phyloP scores from a whole-genome alignment of 768 basidiomycete genomes.

The Paxillus involutus region DNA sequence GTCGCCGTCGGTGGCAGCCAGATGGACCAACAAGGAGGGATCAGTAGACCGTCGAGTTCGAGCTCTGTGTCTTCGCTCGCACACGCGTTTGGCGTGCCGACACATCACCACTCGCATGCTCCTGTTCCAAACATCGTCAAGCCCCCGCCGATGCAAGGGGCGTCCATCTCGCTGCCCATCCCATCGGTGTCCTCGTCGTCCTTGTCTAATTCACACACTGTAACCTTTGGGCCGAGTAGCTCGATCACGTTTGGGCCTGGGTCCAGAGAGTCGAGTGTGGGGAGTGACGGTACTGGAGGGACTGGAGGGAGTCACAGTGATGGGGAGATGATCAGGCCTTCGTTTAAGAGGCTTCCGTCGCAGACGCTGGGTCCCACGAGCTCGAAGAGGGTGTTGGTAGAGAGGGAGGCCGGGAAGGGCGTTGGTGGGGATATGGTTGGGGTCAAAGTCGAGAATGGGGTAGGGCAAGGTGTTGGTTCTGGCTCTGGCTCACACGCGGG shows the following conservation, averaged over 20 bases:
- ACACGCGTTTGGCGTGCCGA: slow-evolving; percentile 37
- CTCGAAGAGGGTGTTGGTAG: slow-evolving; percentile 51
- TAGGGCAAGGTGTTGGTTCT: background rate
- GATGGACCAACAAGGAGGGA: slow-evolving; percentile 17
- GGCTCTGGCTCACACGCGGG: background rate
- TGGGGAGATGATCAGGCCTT: slow-evolving; percentile 45
- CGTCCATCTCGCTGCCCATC: slow-evolving; percentile 35
- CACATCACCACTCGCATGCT: slow-evolving; percentile 6
- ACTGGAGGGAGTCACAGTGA: slow-evolving; percentile 32
- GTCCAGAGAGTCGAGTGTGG: slow-evolving; percentile 31
- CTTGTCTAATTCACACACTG: slow-evolving; percentile 1
- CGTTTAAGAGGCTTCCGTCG: slow-evolving; percentile 73
- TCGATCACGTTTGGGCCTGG: slow-evolving; percentile 21
- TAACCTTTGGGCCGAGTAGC: slow-evolving; percentile 2
- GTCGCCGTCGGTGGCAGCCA: slow-evolving; percentile 1
- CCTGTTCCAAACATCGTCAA: slow-evolving; percentile 13
- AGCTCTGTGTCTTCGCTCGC: slow-evolving; percentile 40
- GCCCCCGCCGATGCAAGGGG: slow-evolving; percentile 26
- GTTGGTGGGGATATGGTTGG: slow-evolving; percentile 32
- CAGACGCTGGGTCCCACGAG: slow-evolving; percentile 66
- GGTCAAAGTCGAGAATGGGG: slow-evolving; percentile 16
- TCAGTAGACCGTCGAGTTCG: slow-evolving; percentile 38
- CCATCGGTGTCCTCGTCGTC: slow-evolving; percentile 14
- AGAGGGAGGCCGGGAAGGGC: slow-evolving; percentile 23
- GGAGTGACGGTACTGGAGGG: slow-evolving; percentile 29